Evolutionary conservation across 2,329 filamentous ascomycete genomes (phyloP).

Genomic region (Xylariales sp.): DNA sequence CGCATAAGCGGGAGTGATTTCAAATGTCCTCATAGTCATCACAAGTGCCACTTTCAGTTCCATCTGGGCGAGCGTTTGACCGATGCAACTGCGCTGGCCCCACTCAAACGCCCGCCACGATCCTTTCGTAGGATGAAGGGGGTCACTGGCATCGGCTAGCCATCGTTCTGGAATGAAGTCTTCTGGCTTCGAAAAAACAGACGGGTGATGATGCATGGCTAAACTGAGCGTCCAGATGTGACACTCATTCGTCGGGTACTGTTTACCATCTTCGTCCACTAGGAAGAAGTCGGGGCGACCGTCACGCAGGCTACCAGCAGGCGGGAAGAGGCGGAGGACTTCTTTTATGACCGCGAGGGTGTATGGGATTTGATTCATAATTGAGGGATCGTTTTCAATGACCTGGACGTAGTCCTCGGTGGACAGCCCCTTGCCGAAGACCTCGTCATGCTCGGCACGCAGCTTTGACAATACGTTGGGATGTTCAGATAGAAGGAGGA

Average conservation of each 20-base stretch:
- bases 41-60: slow-evolving; percentile 45
- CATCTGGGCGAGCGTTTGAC: slow-evolving; percentile 47
- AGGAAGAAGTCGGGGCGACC: slow-evolving; percentile 49
- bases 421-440: slow-evolving; percentile 37
- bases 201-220: slow-evolving; percentile 52
- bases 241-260: slow-evolving; percentile 43
- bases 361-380: slow-evolving; percentile 51
- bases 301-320: slow-evolving; percentile 55
- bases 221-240: slow-evolving; percentile 39
- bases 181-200: slow-evolving; percentile 50
- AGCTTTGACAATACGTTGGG: slow-evolving; percentile 41
- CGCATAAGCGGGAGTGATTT: slow-evolving; percentile 49
- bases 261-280: slow-evolving; percentile 54
- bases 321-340: slow-evolving; percentile 56
- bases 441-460: slow-evolving; percentile 43
- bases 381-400: slow-evolving; percentile 46
- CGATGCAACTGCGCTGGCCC: slow-evolving; percentile 48
- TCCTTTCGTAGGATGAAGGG: slow-evolving; percentile 42
- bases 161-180: slow-evolving; percentile 52
- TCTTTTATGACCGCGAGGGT: slow-evolving; percentile 54
- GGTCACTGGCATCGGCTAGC: slow-evolving; percentile 48
- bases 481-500: slow-evolving; percentile 54
- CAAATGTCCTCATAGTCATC: slow-evolving; percentile 40
- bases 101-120: slow-evolving; percentile 46
- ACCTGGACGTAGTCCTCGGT: slow-evolving; percentile 34